Conservation (phyloP, 2,329 filamentous ascomycete genomes). For the Hypoxylon sp. region DNA sequence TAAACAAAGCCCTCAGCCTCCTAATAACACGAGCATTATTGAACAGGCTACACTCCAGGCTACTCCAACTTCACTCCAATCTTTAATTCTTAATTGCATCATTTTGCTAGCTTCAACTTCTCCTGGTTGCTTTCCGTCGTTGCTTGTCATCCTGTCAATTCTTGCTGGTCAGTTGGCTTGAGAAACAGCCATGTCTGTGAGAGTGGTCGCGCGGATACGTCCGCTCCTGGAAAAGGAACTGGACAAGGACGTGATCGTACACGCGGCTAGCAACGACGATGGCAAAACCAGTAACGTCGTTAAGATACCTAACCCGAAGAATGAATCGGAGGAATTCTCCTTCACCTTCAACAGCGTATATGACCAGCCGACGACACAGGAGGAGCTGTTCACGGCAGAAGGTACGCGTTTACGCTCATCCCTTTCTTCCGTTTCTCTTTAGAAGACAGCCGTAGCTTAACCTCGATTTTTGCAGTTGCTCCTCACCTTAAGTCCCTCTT, state of each 20-base stretch:
- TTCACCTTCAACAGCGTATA: constrained; percentile 97
- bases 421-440: constrained; percentile 4
- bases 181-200: constrained; percentile 72
- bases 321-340: constrained; percentile 89
- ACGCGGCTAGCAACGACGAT: constrained; percentile 73
- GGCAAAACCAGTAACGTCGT: constrained; percentile 77
- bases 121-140: not conserved
- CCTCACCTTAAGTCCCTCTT: constrained; percentile 94
- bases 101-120: constrained; percentile 15
- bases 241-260: constrained; percentile 89
- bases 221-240: constrained; percentile 88
- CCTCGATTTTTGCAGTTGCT: constrained; percentile 71
- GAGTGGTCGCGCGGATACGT: constrained; percentile 91
- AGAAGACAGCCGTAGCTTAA: constrained; percentile 29
- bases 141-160: constrained; percentile 4
- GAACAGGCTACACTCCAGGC: constrained; percentile 14
- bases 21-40: constrained; percentile 36
- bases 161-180: constrained; percentile 25
- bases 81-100: constrained; percentile 29
- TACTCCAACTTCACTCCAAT: constrained; percentile 3
- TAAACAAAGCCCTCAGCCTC: constrained; percentile 34
- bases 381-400: constrained; percentile 90
- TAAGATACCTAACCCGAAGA: constrained; percentile 94
- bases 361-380: constrained; percentile 83
- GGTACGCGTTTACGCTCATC: constrained; percentile 64